Evolutionary conservation across 1,284 basidiomycete species (phyloP).

Genomic region (Sporisorium sorghi): DNA sequence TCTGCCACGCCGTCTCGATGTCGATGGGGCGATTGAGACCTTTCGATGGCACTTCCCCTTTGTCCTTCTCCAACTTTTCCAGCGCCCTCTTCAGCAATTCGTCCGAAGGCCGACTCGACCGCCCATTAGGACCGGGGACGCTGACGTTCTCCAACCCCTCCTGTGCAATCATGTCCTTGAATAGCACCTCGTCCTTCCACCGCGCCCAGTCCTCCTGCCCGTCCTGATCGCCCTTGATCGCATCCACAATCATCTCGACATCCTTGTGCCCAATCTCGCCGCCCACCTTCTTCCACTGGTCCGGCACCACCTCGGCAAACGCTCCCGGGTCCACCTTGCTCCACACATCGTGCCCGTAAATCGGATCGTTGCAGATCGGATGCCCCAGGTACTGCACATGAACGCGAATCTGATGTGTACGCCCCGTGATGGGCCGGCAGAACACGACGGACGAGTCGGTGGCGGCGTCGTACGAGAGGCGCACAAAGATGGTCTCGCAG

Average conservation of each 20-base stretch:
- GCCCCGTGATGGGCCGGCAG: conserved; percentile 74
- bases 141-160: conserved; percentile 57
- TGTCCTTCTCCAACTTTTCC: conserved; percentile 34
- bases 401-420: conserved; percentile 93
- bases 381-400: conserved; percentile 94
- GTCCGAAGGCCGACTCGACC: conserved; percentile 42
- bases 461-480: conserved; percentile 83
- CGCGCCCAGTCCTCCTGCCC: conserved; percentile 66
- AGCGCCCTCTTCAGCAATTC: conserved; percentile 42
- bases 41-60: conserved; percentile 32
- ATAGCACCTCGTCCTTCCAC: conserved; percentile 67
- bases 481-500: conserved; percentile 89
- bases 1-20: conserved; percentile 53
- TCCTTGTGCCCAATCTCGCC: conserved; percentile 61
- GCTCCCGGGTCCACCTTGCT: conserved; percentile 50
- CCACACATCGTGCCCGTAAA: conserved; percentile 69
- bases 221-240: conserved; percentile 65
- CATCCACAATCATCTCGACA: conserved; percentile 63
- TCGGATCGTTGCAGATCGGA: conserved; percentile 79
- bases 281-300: conserved; percentile 61
- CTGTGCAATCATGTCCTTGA: conserved; percentile 58
- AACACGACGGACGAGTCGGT: conserved; percentile 89
- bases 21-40: conserved; percentile 46
- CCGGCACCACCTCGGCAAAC: conserved; percentile 56
- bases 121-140: conserved; percentile 64